A percentile compares a stretch with the other conserved stretches of the same genome.
These are phyloP conservation scores for Saprolegnia diclina DNA, from an alignment of 352 stramenopile species.

Conservation along the genomic window DNA sequence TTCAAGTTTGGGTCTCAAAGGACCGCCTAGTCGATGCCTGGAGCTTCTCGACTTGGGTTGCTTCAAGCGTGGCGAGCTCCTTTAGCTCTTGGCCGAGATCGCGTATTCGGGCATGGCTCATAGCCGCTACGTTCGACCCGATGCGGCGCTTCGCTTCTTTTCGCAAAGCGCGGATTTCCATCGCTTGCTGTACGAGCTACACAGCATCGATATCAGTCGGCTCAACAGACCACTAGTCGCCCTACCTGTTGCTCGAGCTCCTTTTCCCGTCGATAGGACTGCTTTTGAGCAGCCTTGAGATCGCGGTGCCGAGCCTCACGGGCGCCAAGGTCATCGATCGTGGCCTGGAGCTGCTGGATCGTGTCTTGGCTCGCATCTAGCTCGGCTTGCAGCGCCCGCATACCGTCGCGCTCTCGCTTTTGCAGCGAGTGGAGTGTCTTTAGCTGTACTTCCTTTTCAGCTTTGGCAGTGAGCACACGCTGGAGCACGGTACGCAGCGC, in stretches of 20 bases:
- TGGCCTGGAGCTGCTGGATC: slow-evolving; percentile 5
- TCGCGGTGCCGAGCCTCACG: neutral
- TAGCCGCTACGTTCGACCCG: neutral
- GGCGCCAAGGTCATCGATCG: neutral
- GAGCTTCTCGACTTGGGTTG: neutral
- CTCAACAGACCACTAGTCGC: neutral
- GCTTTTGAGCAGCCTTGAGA: slow-evolving; percentile 5
- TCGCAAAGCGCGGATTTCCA: neutral
- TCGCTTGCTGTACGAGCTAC: neutral
- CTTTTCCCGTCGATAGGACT: neutral
- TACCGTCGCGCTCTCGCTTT: neutral
- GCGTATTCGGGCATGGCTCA: neutral
- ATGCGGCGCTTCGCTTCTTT: neutral
- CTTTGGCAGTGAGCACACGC: neutral
- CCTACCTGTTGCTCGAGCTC: slow-evolving; percentile 4
- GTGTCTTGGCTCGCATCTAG: slow-evolving; percentile 8
- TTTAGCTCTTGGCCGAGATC: slow-evolving; percentile 6
- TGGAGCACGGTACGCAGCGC: neutral
- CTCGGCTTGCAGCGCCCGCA: neutral
- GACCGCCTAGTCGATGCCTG: neutral
- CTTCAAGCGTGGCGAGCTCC: slow-evolving; percentile 4
- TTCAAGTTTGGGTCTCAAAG: slow-evolving; percentile 6
- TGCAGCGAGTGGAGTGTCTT: neutral
- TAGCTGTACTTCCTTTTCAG: neutral
- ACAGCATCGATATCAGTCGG: neutral